phyloP scores from a whole-genome alignment of 2,329 filamentous ascomycete genomes.

The Rugonectria rugulosa region DNA sequence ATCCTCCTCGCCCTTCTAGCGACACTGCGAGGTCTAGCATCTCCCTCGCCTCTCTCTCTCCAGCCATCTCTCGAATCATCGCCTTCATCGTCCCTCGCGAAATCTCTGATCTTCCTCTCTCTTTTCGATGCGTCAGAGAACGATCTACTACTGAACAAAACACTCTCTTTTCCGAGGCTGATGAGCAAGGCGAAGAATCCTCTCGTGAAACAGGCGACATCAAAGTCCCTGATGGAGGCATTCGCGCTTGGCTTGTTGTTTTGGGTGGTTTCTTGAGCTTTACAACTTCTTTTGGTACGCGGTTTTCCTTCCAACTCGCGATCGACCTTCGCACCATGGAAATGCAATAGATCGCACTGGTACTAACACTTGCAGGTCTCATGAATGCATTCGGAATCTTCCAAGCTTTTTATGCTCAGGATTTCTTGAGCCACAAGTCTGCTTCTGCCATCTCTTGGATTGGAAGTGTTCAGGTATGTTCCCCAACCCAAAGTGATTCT shows the following conservation, averaged over 20 bases:
- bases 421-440: constrained; percentile 38
- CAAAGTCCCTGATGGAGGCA: constrained; percentile 35
- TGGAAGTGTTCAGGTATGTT: constrained; percentile 42
- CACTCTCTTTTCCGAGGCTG: neutral
- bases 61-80: neutral
- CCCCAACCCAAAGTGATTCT: accelerated
- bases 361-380: neutral
- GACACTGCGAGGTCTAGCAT: neutral
- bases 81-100: neutral
- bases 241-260: constrained; percentile 43
- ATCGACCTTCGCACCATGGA: no score
- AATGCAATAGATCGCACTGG: no score
- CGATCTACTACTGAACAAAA: neutral
- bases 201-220: neutral
- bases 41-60: neutral
- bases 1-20: neutral
- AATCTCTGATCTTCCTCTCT: neutral
- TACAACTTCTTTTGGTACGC: constrained; percentile 39
- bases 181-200: neutral
- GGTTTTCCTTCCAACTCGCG: neutral
- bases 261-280: constrained; percentile 43
- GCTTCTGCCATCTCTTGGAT: constrained; percentile 52
- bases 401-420: constrained; percentile 57
- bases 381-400: constrained; percentile 18
- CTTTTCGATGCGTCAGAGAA: neutral